Base-by-base conservation (phyloP, 1,284 basidiomycete genomes). In the Cryptococcus amylolentus region DNA sequence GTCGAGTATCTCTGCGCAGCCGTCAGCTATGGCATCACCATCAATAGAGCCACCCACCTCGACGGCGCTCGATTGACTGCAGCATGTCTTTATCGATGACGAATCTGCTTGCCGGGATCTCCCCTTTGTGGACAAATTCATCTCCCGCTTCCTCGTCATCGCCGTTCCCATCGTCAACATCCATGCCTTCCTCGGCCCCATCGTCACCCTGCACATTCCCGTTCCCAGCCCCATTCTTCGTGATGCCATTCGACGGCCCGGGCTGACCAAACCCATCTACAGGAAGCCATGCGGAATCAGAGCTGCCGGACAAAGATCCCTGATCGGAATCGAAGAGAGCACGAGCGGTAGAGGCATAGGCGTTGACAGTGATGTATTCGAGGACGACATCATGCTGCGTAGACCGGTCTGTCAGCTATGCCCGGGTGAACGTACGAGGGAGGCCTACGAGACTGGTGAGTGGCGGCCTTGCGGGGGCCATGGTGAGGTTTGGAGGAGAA, bases 371-470 rank as follows among this genome's bases (percentile, higher is more conserved):
- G 49, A 76, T 55, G 50, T 76, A 76, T 56, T 76, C 70, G n/a
- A 72, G 54, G 20, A 76, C 66, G n/a, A 76, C 60, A 56, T 73
- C 70, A 58, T 74, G 72, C 73, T 76, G 57, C 13, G 42, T 27
- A 42, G 23, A 9, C 31, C 31, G 31, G 45, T 46, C 26, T 10
- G 45, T 28, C 20, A 27, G 45, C 45, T 26, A 26, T 0, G 23
- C 18, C 2, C 35, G 31, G 8, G 37, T 37, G n/a, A 35, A 20
- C 16, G 37, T 38, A 14, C 49, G 49, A 18, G 39, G 18, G n/a
- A 10, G 18, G 39, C 49, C 6, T 31, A 48, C 46, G 20, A 50
- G 38, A 20, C 35, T 38, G 31, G 16, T 20, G n/a, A 40, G 13
- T 16, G 49, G n/a, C 2, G 37, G 18, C 16, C 38, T 37, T 5